phyloP scores from a whole-genome alignment of 495 filamentous ascomycete genomes.

The Rusavskia elegans region DNA sequence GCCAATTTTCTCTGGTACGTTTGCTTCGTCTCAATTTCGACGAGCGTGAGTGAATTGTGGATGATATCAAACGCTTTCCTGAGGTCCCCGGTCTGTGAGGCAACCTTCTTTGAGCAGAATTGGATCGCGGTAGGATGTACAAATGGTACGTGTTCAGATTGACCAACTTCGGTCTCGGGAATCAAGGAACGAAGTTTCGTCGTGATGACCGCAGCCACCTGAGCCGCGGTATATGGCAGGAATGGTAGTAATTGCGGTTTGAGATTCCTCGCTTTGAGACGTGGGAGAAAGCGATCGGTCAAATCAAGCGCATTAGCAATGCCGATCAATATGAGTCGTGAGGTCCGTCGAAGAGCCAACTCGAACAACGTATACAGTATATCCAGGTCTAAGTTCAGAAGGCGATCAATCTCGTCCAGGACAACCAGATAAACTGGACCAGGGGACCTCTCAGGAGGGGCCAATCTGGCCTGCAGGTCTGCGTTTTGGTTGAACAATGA shows the following conservation, averaged over 20 bases:
- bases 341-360: slow-evolving; percentile 69
- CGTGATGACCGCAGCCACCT: slow-evolving; percentile 75
- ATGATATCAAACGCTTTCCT: slow-evolving; percentile 92
- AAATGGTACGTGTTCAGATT: slow-evolving; percentile 55
- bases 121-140: slow-evolving; percentile 86
- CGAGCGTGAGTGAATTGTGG: slow-evolving; percentile 72
- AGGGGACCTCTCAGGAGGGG: slow-evolving; percentile 34
- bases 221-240: slow-evolving; percentile 76
- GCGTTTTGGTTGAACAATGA: slow-evolving; percentile 35
- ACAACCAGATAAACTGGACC: slow-evolving; percentile 55
- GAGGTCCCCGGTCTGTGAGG: slow-evolving; percentile 82
- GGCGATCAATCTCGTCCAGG: slow-evolving; percentile 89
- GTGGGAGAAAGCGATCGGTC: slow-evolving; percentile 86
- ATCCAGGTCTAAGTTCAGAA: slow-evolving; percentile 71
- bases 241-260: slow-evolving; percentile 85
- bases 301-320: slow-evolving; percentile 96
- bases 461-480: slow-evolving; percentile 46
- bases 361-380: slow-evolving; percentile 84
- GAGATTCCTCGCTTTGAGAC: slow-evolving; percentile 79
- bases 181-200: slow-evolving; percentile 65
- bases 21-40: slow-evolving; percentile 61
- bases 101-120: slow-evolving; percentile 84
- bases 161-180: slow-evolving; percentile 19
- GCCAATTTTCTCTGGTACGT: slow-evolving; percentile 24
- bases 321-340: slow-evolving; percentile 68